phyloP scores from a whole-genome alignment of 106 monocot genomes.

The Apostasia ramifera region DNA sequence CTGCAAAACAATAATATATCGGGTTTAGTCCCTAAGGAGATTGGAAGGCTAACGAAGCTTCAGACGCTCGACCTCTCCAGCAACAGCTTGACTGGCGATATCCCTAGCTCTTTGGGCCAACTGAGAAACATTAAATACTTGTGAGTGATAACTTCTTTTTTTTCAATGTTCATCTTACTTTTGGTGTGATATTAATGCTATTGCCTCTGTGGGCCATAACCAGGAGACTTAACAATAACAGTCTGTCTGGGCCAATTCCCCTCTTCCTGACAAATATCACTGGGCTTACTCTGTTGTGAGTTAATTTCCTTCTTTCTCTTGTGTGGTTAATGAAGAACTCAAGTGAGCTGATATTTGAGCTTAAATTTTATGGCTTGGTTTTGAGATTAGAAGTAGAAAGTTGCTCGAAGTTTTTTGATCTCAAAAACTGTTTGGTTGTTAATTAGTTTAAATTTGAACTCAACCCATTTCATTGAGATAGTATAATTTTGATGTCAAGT shows the following conservation, averaged over 20 bases:
- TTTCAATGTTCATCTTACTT: neutral
- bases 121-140: slow-evolving; percentile 64
- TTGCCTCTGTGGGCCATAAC: no score
- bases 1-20: slow-evolving; percentile 52
- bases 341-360: no score
- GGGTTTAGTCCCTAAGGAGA: slow-evolving; percentile 33
- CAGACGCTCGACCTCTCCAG: slow-evolving; percentile 46
- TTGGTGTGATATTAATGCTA: neutral
- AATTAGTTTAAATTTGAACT: no score
- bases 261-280: slow-evolving; percentile 31
- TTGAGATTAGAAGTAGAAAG: no score
- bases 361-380: no score
- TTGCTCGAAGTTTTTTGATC: no score
- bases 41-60: slow-evolving; percentile 35
- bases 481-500: no score
- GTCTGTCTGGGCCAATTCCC: slow-evolving; percentile 46
- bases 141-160: slow-evolving; percentile 24
- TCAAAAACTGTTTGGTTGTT: no score
- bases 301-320: slow-evolving; percentile 3
- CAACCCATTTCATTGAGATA: no score
- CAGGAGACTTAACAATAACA: slow-evolving; percentile 76
- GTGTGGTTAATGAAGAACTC: neutral
- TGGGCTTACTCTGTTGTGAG: slow-evolving; percentile 44
- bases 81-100: slow-evolving; percentile 56
- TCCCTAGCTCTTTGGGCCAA: slow-evolving; percentile 59